phyloP scores from a whole-genome alignment of 1,284 basidiomycete genomes.

The Sanguinoderma infundibulare region DNA sequence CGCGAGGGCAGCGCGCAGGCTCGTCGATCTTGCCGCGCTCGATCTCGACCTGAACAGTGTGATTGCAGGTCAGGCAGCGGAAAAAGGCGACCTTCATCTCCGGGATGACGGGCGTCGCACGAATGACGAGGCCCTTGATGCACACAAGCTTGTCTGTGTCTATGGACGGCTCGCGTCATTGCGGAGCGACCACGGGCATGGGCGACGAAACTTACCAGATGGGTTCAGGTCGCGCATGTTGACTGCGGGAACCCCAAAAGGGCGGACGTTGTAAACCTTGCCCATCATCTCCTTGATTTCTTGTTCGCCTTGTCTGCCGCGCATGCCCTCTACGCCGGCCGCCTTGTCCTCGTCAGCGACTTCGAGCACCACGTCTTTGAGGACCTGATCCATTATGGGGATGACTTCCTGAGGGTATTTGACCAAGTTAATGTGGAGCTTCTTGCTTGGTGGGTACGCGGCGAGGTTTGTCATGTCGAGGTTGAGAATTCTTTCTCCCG shows the following conservation, averaged over 20 bases:
- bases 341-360: constrained; percentile 80
- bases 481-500: constrained; percentile 92
- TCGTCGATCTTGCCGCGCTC: constrained; percentile 96
- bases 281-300: constrained; percentile 83
- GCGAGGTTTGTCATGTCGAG: constrained; percentile 90
- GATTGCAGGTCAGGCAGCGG: constrained; percentile 94
- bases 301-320: constrained; percentile 71
- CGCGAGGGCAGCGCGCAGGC: constrained; percentile 89
- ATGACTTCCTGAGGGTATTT: constrained; percentile 98
- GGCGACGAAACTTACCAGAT: constrained; percentile 55
- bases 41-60: constrained; percentile 94
- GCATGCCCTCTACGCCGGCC: constrained; percentile 69
- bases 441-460: constrained; percentile 85
- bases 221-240: constrained; percentile 95
- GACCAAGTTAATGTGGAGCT: constrained; percentile 78
- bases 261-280: constrained; percentile 89
- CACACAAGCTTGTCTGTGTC: constrained; percentile 97
- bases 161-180: constrained; percentile 37
- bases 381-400: constrained; percentile 95
- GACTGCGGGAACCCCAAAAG: constrained; percentile 81
- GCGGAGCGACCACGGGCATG: neutral
- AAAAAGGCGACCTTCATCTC: constrained; percentile 99
- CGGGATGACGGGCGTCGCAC: constrained; percentile 96
- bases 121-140: constrained; percentile 96
- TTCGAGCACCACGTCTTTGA: constrained; percentile 90